Evolutionary conservation across 306 rosid species (phyloP), one percentile per base, ranked within the genome.

Genomic region (Prunus fruticosa): DNA sequence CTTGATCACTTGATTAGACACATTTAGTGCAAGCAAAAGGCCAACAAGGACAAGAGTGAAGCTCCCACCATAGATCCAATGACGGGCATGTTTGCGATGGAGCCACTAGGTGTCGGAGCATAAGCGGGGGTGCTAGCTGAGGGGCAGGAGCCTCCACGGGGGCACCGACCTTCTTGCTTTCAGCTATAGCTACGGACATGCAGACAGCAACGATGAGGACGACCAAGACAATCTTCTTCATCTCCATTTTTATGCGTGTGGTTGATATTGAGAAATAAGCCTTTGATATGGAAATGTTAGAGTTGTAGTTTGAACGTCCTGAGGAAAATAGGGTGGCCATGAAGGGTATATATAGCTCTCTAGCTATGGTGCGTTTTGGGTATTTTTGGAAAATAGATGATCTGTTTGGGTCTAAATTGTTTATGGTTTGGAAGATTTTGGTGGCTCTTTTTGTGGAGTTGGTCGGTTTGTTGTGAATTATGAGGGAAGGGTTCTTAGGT

Each of bases 171-270:
- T 19, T 27, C 4, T 3, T 3, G 32, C 32, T 30, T 30, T 2
- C 32, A 2, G 81, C 81, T 52, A 69, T 19, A 34, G 46, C 69
- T 8, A 53, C 76, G 25, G 52, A 3, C 70, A 60, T 77, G 51
- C 75, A 77, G 38, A 63, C 63, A 6, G 79, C 70, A 11, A 41
- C 69, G 5, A 77, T 8, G 12, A 69, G 69, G 51, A 60, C 62
- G 12, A 9, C 61, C 15, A 61, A 77, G 69, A 70, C 27, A 15
- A 77, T 28, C 51, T 67, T 77, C 76, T 69, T 77, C 75, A 68
- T 69, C 62, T 69, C 69, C 81, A 74, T 74, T 38, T 18, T 64
- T 23, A 10, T 25, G 66, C 46, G 49, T 58, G 45, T 23, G 76
- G 27, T 22, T 20, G 67, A 28, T 25, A 14, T 58, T 27, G 43